phyloP scores from a whole-genome alignment of 225 moss, liverwort and hornwort species.

The Antitrichia curtipendula region DNA sequence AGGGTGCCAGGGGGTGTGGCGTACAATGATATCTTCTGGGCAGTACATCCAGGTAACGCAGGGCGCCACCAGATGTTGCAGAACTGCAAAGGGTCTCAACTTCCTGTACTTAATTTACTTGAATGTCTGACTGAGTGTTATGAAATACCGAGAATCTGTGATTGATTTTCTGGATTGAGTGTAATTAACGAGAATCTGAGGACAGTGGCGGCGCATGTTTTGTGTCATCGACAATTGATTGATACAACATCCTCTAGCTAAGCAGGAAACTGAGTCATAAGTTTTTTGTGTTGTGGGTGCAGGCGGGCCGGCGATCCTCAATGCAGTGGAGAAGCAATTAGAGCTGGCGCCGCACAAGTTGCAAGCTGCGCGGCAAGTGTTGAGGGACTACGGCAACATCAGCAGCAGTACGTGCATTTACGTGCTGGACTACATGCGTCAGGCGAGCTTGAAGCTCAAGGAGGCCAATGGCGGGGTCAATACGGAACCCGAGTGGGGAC shows the following conservation, averaged over 20 bases:
- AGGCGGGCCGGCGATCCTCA: conserved; percentile 85
- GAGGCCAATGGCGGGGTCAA: conserved; percentile 20
- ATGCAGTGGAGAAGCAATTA: conserved; percentile 63
- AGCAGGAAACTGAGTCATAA: background rate
- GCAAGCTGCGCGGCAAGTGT: conserved; percentile 45
- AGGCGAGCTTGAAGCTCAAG: conserved; percentile 43
- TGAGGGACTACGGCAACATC: conserved; percentile 90
- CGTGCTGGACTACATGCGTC: conserved; percentile 89
- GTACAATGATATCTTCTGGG: conserved; percentile 93
- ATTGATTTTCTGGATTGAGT: background rate
- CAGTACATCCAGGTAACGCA: conserved; percentile 60
- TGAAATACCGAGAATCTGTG: too few relatives aligned
- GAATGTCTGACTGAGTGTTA: background rate
- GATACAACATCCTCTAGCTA: background rate
- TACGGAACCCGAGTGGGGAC: conserved; percentile 79
- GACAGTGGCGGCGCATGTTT: too few relatives aligned
- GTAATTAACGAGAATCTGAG: background rate
- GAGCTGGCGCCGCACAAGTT: conserved; percentile 67
- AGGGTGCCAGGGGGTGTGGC: conserved; percentile 3
- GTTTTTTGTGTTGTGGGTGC: background rate
- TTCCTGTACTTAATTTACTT: background rate
- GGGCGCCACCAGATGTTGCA: too few relatives aligned
- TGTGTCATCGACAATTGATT: background rate
- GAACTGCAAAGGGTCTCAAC: background rate
- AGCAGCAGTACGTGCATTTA: conserved; percentile 95